Evolutionary conservation across 345 rosid species (phyloP).

Genomic region (Aquilaria sinensis): DNA sequence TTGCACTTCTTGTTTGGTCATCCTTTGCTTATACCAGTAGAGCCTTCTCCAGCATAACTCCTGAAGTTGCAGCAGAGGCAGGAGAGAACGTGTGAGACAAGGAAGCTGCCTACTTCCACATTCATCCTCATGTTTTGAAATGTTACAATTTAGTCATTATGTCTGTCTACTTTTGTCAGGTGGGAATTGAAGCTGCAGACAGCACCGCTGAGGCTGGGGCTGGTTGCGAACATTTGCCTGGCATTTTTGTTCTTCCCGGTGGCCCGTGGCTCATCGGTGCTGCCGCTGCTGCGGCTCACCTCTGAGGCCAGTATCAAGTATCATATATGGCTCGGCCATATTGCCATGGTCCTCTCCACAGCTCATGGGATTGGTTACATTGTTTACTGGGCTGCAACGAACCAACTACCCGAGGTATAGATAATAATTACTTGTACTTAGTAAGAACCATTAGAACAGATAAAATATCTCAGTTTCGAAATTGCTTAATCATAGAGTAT

Average conservation of each 20-base stretch:
- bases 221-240: slow-evolving; percentile 55
- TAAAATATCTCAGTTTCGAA: too few relatives aligned
- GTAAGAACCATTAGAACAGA: too few relatives aligned
- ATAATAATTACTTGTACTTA: background rate
- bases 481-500: too few relatives aligned
- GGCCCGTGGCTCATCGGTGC: slow-evolving; percentile 51
- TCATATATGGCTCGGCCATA: slow-evolving; percentile 70
- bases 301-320: slow-evolving; percentile 68
- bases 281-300: slow-evolving; percentile 50
- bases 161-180: slow-evolving; percentile 20
- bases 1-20: slow-evolving; percentile 51
- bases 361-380: slow-evolving; percentile 41
- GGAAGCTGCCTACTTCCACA: background rate
- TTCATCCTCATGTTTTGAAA: background rate
- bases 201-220: slow-evolving; percentile 47
- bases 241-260: slow-evolving; percentile 73
- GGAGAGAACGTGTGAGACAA: slow-evolving; percentile 31
- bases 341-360: slow-evolving; percentile 37
- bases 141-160: background rate
- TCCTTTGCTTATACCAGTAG: slow-evolving; percentile 38
- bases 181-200: slow-evolving; percentile 52
- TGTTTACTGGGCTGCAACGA: slow-evolving; percentile 47
- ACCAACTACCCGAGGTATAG: slow-evolving; percentile 36
- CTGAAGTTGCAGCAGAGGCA: background rate
- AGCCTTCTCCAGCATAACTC: slow-evolving; percentile 22